These are phyloP conservation scores for Ballota nigra DNA, from an alignment of 257 asterid genomes.

Conservation along the genomic window DNA sequence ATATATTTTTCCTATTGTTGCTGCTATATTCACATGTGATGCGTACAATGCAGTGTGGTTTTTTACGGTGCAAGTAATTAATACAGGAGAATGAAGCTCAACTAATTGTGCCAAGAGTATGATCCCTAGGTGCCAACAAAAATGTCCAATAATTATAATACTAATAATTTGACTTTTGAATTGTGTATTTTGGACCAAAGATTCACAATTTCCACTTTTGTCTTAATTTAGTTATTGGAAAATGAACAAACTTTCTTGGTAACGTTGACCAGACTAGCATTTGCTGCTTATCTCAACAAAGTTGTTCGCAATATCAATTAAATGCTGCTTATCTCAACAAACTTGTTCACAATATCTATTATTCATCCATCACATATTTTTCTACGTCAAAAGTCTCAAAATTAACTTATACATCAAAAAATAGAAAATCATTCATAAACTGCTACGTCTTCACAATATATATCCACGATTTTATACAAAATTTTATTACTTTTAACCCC, in stretches of 20 bases:
- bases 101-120: neutral
- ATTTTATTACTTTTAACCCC: too few relatives aligned
- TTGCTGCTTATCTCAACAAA: constrained; percentile 14
- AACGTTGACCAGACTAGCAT: constrained; percentile 18
- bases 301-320: neutral
- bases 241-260: constrained; percentile 28
- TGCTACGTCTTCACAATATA: too few relatives aligned
- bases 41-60: neutral
- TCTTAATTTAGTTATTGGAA: constrained; percentile 20
- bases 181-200: constrained; percentile 3
- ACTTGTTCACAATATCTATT: too few relatives aligned
- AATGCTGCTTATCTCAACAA: too few relatives aligned
- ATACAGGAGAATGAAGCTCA: neutral
- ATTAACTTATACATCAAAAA: too few relatives aligned
- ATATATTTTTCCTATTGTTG: too few relatives aligned
- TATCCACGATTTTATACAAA: too few relatives aligned
- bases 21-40: too few relatives aligned
- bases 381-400: too few relatives aligned
- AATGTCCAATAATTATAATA: neutral
- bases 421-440: too few relatives aligned
- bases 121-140: neutral
- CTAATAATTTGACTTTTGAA: constrained; percentile 17
- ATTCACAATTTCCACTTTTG: constrained; percentile 1
- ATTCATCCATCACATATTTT: too few relatives aligned
- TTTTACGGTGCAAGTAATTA: neutral